phyloP scores from a whole-genome alignment of 2,329 filamentous ascomycete species.

The Curvularia sp. region DNA sequence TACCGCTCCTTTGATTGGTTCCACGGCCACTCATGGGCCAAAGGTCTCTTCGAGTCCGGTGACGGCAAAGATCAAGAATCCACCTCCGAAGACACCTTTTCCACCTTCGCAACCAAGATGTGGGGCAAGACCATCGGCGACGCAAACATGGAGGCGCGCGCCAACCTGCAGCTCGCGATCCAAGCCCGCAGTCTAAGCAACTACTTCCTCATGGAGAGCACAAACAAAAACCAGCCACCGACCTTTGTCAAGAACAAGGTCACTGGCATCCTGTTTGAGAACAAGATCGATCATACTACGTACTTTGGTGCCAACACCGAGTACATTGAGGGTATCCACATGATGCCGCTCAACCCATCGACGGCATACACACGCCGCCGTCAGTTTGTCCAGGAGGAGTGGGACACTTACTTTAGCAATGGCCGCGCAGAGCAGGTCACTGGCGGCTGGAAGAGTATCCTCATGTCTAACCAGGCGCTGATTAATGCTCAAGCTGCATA shows the following conservation, averaged over 20 bases:
- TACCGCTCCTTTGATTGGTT: constrained; percentile 84
- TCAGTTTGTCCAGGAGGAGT: constrained; percentile 75
- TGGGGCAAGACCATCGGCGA: constrained; percentile 84
- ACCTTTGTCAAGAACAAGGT: constrained; percentile 84
- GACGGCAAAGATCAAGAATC: constrained; percentile 91
- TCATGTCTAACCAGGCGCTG: constrained; percentile 83
- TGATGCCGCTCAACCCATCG: constrained; percentile 78
- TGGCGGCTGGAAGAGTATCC: constrained; percentile 84
- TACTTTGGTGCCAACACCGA: constrained; percentile 78
- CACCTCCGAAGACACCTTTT: constrained; percentile 90
- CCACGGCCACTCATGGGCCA: constrained; percentile 91
- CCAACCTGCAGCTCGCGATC: constrained; percentile 83
- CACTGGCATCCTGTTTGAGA: constrained; percentile 81
- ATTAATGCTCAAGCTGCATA: constrained; percentile 74
- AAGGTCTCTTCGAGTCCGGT: constrained; percentile 73
- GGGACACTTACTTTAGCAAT: constrained; percentile 73
- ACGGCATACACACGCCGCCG: constrained; percentile 73
- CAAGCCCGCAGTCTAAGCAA: constrained; percentile 74
- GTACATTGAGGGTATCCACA: constrained; percentile 79
- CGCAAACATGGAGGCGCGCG: constrained; percentile 76
- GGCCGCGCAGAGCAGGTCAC: constrained; percentile 69
- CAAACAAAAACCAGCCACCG: constrained; percentile 76
- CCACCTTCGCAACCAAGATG: constrained; percentile 89
- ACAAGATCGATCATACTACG: constrained; percentile 90
- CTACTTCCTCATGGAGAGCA: constrained; percentile 81